These are phyloP conservation scores for Botrytis fragariae DNA, from an alignment of 2,329 filamentous ascomycete genomes.

Conservation along the genomic window DNA sequence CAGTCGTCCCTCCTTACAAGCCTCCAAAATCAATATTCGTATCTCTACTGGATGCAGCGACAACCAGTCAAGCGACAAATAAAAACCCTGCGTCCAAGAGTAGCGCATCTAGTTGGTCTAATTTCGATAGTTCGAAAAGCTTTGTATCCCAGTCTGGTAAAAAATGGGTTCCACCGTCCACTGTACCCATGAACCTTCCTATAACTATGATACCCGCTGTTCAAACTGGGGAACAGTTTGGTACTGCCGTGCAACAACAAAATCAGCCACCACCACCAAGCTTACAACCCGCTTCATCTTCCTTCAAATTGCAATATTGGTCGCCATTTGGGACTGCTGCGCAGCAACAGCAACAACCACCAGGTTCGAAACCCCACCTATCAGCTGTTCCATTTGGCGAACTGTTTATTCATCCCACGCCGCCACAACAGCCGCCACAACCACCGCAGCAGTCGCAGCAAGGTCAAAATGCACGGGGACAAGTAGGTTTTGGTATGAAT, in stretches of 20 bases:
- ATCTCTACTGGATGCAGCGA: background rate
- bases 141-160: background rate
- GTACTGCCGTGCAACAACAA: background rate
- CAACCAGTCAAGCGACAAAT: background rate
- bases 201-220: background rate
- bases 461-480: background rate
- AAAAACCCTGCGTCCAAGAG: background rate
- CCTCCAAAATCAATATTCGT: background rate
- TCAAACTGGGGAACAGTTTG: background rate
- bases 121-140: background rate
- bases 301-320: background rate
- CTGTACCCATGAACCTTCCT: background rate
- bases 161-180: background rate
- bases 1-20: background rate
- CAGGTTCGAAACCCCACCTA: background rate
- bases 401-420: background rate
- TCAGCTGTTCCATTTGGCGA: background rate
- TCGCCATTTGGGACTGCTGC: background rate
- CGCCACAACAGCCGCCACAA: background rate
- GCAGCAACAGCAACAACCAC: background rate
- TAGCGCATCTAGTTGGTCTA: background rate
- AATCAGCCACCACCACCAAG: background rate
- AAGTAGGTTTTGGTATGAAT: background rate
- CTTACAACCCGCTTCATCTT: background rate
- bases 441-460: background rate